Evolutionary conservation across 2,329 filamentous ascomycete genomes (phyloP), one percentile per base, ranked within the genome.

Genomic region (Alternaria burnsii): DNA sequence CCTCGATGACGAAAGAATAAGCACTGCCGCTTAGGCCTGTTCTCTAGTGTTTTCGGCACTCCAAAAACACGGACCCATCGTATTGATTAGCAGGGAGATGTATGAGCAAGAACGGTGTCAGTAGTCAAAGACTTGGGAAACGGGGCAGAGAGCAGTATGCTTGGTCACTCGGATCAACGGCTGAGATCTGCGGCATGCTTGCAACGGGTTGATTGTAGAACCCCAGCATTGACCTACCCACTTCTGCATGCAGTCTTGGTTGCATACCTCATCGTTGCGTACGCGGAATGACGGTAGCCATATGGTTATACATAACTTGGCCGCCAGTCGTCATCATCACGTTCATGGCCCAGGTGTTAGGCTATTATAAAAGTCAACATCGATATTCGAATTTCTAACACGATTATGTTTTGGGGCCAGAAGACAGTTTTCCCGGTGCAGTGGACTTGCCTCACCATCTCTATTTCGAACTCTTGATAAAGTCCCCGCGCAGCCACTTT

Each of bases 401-500:
- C 34, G 47, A 22, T 32, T 22, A 11, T 47, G 24, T 26, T 40
- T 51, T 60, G 34, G 9, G 55, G 24, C 18, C 18, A 16, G 8
- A 43, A 46, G n/a, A 40, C 36, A 26, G 12, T 16, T 38, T 22
- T 32, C 14, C 12, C 6, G 18, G 20, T 42, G 38, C 7, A 34
- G n/a, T 28, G 24, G 22, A 14, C 14, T 8, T 26, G 14, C 12
- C 20, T 36, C n/a, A 51, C 38, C 16, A 16, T 8, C 9, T 32
- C 57, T 38, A 61, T 41, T 61, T 61, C 24, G 52, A 52, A 24
- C 18, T 32, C 47, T 30, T 57, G n/a, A 52, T 58, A 18, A 61
- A 61, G n/a, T 61, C 58, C 10, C 58, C 53, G 20, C 58, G 47
- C 14, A 61, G 47, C 58, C 58, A 61, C 48, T 52, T 61, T 16